These are phyloP conservation scores for Flueggea neowawraea DNA, from an alignment of 441 rosid species.

Conservation along the genomic window DNA sequence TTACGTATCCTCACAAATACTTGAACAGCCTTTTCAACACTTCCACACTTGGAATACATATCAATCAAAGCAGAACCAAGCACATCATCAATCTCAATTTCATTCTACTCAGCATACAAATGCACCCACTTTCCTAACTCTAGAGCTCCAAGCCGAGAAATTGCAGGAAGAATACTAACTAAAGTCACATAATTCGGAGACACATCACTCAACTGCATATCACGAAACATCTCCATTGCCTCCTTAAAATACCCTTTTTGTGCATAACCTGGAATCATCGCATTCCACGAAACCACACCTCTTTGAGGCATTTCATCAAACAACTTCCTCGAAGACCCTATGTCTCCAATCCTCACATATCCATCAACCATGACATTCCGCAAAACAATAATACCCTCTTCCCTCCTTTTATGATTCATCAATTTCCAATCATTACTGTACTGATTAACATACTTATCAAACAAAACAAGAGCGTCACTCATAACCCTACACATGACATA, in stretches of 20 bases:
- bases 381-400: constrained; percentile 47
- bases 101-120: constrained; percentile 38
- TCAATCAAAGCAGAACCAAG: constrained; percentile 69
- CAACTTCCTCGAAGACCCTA: constrained; percentile 30
- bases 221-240: constrained; percentile 41
- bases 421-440: constrained; percentile 9
- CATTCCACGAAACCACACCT: constrained; percentile 59
- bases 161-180: constrained; percentile 56
- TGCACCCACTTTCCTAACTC: constrained; percentile 44
- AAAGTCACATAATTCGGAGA: constrained; percentile 50
- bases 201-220: constrained; percentile 40
- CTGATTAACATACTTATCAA: constrained; percentile 23
- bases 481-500: constrained; percentile 45
- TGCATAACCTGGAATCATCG: constrained; percentile 53
- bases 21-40: constrained; percentile 43
- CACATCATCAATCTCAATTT: constrained; percentile 42
- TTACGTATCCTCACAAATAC: constrained; percentile 41
- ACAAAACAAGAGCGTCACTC: constrained; percentile 43
- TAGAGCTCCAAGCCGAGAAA: constrained; percentile 39
- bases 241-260: constrained; percentile 48
- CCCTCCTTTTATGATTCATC: constrained; percentile 26
- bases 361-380: constrained; percentile 74
- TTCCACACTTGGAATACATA: constrained; percentile 69
- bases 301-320: constrained; percentile 54
- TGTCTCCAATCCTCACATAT: constrained; percentile 39